A percentile compares a stretch with the other conserved stretches of the same genome.
Conservation (phyloP, 108 stramenopile species). For the Skeletonema marinoi region DNA sequence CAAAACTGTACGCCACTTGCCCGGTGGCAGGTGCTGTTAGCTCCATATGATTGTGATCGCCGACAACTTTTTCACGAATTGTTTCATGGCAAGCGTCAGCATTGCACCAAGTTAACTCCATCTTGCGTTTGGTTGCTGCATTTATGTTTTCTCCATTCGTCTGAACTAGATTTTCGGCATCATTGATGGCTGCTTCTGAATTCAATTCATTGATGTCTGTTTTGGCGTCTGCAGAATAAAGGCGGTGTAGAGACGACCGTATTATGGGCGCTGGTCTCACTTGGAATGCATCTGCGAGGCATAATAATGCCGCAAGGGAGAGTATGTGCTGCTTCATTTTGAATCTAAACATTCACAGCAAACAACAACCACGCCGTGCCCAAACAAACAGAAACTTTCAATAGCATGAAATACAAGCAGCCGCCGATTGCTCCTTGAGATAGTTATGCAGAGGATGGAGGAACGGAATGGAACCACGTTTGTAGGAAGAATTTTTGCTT, state of each 20-base stretch:
- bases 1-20: conserved; percentile 74
- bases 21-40: conserved; percentile 82
- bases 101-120: conserved; percentile 80
- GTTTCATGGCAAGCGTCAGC: conserved; percentile 56
- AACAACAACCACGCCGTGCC: not conserved
- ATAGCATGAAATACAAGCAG: too few relatives aligned
- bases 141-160: not conserved
- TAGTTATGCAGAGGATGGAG: too few relatives aligned
- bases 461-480: too few relatives aligned
- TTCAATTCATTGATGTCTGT: not conserved
- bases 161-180: not conserved
- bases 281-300: not conserved
- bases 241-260: not conserved
- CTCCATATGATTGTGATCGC: conserved; percentile 74
- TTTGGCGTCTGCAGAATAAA: not conserved
- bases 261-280: not conserved
- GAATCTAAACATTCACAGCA: not conserved
- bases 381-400: not conserved
- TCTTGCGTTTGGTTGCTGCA: conserved; percentile 40
- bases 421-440: too few relatives aligned
- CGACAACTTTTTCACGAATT: conserved; percentile 74
- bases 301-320: not conserved
- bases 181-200: not conserved
- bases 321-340: not conserved
- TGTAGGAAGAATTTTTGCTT: too few relatives aligned